Conservation (phyloP, 1,284 basidiomycete genomes). For the Kwoniella shivajii region DNA sequence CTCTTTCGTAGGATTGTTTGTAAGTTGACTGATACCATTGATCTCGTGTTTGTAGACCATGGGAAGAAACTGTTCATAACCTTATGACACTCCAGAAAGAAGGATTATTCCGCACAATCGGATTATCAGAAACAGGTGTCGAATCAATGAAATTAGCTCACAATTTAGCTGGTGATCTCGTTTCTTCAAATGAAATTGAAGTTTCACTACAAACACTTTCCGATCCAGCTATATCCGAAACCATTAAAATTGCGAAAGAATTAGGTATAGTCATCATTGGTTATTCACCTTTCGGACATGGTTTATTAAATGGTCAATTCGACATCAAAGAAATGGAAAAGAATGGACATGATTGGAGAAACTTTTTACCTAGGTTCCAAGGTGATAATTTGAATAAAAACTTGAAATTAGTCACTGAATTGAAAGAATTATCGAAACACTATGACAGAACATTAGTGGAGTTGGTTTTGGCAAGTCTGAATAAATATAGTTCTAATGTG, state of each 20-base stretch:
- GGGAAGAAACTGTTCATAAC: conserved; percentile 27
- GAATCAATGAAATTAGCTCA: conserved; percentile 18
- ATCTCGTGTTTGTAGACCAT: neutral
- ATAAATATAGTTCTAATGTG: conserved; percentile 56
- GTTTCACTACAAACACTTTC: conserved; percentile 59
- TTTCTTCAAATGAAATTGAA: conserved; percentile 59
- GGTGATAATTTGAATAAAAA: conserved; percentile 61
- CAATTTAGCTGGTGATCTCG: conserved; percentile 4
- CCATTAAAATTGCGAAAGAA: conserved; percentile 54
- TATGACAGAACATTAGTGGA: conserved; percentile 62
- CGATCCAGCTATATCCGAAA: conserved; percentile 56
- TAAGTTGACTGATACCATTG: too few relatives aligned
- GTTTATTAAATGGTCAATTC: conserved; percentile 62
- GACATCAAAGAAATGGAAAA: conserved; percentile 59
- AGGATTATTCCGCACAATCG: conserved; percentile 34
- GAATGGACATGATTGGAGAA: too few relatives aligned
- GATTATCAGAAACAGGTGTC: conserved; percentile 30
- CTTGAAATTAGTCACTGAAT: conserved; percentile 59
- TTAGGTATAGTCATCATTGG: conserved; percentile 60
- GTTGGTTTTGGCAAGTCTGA: conserved; percentile 65
- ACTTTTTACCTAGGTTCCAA: conserved; percentile 43
- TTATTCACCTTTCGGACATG: conserved; percentile 66
- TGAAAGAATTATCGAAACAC: conserved; percentile 57
- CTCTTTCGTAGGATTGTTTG: too few relatives aligned
- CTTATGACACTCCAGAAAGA: conserved; percentile 33